Base-by-base conservation (phyloP, 2,329 filamentous ascomycete genomes). In the Calonectria pseudoturangicola region DNA sequence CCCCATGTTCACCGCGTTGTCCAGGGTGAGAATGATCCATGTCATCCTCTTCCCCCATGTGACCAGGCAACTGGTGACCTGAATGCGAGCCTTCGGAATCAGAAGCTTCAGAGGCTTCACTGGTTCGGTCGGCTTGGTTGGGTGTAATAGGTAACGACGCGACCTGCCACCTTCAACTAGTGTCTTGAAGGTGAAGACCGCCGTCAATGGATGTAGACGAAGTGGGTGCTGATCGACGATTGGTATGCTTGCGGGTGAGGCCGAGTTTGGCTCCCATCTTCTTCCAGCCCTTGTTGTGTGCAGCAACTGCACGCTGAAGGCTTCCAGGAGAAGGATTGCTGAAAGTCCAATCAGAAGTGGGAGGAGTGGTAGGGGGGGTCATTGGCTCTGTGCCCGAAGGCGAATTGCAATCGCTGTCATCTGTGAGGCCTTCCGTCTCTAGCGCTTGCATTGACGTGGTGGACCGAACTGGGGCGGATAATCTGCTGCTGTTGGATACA, bases 351-450 rank as follows among this genome's bases (percentile, higher is more conserved):
- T 92, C 89, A 0, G 90, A 88, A 1, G 89, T 90, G 0, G 93
- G 93, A 41, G 94, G 93, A 3, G 92, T 94, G 2, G 90, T 94
- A 1, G 93, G 93, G 0, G 94, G 94, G 4, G 94, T 95, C 87
- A 95, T 92, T 3, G 89, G 93, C 79, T 93, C 92, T 72, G 87
- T 85, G 30, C 84, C 81, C 62, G 88, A 83, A 41, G 90, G 86
- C 65, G 91, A 92, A 70, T 87, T 88, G n/a, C 89, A 88, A 69
- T 89, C 89, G 72, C 89, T 93, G 81, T 94, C 93, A 77, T 95
- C 93, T 0, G 90, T 91, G 71, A 91, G 82, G 27, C 87, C 86
- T 36, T 89, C 87, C 60, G 88, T 83, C 74, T 91, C 86, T 62
- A 83, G 79, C 74, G 86, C 80, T 74, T 91, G 87, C 66, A 85